Percentiles rank a stretch among this genome's conserved stretches.
Conservation (phyloP, 768 basidiomycete genomes). For the Boletus subcaerulescens region DNA sequence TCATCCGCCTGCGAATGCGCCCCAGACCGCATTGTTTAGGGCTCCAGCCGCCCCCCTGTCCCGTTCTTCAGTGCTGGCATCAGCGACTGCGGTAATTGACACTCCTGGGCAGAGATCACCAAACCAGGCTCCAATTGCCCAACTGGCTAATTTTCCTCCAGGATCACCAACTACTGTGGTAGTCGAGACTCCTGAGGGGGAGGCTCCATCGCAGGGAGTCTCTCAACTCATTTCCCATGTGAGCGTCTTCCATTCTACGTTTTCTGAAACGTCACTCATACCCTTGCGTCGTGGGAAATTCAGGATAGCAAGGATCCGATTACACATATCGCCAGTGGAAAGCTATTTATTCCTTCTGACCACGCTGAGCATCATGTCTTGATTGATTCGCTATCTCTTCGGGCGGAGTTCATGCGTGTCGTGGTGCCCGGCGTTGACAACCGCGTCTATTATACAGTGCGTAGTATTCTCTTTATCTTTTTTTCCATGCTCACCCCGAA, state of each 20-base stretch:
- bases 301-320: constrained; percentile 19
- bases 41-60: too few relatives aligned
- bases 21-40: too few relatives aligned
- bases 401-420: constrained; percentile 23
- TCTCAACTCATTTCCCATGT: constrained; percentile 14
- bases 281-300: neutral
- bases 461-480: neutral
- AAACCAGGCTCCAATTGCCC: too few relatives aligned
- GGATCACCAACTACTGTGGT: too few relatives aligned
- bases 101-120: too few relatives aligned
- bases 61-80: too few relatives aligned
- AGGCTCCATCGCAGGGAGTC: neutral
- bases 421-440: constrained; percentile 18
- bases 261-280: neutral
- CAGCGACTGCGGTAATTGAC: too few relatives aligned
- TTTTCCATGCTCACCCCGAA: neutral
- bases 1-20: neutral
- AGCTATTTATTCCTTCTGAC: constrained; percentile 16
- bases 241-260: neutral
- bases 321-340: constrained; percentile 14
- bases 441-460: constrained; percentile 21
- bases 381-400: constrained; percentile 22
- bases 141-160: too few relatives aligned
- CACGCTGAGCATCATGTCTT: constrained; percentile 13
- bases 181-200: neutral